Percentiles rank a stretch among this genome's conserved stretches.
Evolutionary conservation across 2,329 filamentous ascomycete species (phyloP).

Genomic region (Fusarium tjaetaba): DNA sequence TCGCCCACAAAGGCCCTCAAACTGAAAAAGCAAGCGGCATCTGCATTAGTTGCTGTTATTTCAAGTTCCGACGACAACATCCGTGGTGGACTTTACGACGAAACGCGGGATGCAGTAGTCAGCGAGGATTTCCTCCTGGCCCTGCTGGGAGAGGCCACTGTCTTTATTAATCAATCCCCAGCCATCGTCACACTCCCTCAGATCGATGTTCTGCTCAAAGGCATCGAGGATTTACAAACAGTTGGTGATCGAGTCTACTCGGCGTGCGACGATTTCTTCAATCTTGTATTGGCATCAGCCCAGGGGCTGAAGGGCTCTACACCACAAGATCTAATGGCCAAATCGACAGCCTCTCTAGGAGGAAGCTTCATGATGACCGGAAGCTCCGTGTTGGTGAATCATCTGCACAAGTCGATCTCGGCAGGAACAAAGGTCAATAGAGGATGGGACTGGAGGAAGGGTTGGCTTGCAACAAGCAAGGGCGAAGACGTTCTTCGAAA

Average conservation of each 20-base stretch:
- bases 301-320: slow-evolving; percentile 70
- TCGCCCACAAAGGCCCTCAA: slow-evolving; percentile 59
- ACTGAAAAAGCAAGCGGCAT: slow-evolving; percentile 74
- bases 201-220: slow-evolving; percentile 78
- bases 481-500: slow-evolving; percentile 77
- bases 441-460: slow-evolving; percentile 82
- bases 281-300: slow-evolving; percentile 76
- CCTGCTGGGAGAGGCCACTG: slow-evolving; percentile 83
- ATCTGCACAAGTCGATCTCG: slow-evolving; percentile 68
- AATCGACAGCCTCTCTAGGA: slow-evolving; percentile 65
- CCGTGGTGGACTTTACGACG: slow-evolving; percentile 88
- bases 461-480: slow-evolving; percentile 73
- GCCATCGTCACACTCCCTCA: slow-evolving; percentile 73
- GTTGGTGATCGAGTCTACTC: slow-evolving; percentile 76
- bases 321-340: slow-evolving; percentile 71
- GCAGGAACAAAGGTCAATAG: slow-evolving; percentile 64
- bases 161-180: slow-evolving; percentile 72
- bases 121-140: slow-evolving; percentile 88
- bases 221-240: slow-evolving; percentile 82
- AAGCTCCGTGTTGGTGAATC: slow-evolving; percentile 74
- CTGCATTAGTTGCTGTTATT: slow-evolving; percentile 83
- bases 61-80: slow-evolving; percentile 90
- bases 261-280: slow-evolving; percentile 81
- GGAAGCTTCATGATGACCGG: slow-evolving; percentile 77
- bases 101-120: slow-evolving; percentile 81